Conservation (phyloP, 305 asterid species). For the Nicotiana rustica region DNA sequence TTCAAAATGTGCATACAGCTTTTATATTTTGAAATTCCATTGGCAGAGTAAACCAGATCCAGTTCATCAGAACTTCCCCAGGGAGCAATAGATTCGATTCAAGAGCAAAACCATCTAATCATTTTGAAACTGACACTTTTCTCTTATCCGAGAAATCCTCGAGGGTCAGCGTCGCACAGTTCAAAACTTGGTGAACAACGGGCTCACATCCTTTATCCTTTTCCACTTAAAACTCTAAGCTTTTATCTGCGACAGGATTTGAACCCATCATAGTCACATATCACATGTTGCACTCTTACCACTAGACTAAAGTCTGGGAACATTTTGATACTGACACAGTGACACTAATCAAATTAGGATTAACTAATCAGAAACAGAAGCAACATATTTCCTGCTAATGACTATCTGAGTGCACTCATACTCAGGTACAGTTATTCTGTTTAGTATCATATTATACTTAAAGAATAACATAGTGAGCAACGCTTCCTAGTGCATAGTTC, state of each 20-base stretch:
- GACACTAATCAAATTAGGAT: neutral
- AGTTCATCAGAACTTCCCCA: neutral
- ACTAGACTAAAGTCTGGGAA: too few species aligned
- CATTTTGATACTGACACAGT: too few species aligned
- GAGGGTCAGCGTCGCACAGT: too few species aligned
- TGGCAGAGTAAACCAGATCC: neutral
- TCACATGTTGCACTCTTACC: too few species aligned
- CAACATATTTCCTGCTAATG: neutral
- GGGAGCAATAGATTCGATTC: neutral
- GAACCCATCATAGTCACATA: too few species aligned
- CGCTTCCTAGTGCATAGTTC: neutral
- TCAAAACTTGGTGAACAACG: too few species aligned
- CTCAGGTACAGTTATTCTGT: neutral
- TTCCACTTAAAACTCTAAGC: too few species aligned
- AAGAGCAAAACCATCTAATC: neutral
- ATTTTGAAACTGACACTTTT: neutral
- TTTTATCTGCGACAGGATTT: too few species aligned
- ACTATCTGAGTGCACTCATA: neutral
- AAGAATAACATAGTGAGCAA: neutral
- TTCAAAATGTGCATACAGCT: neutral
- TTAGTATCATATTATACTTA: neutral
- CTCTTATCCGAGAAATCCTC: too few species aligned
- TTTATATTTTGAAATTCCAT: too few species aligned
- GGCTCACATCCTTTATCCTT: too few species aligned
- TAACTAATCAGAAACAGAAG: neutral